Percentiles rank a stretch among this genome's conserved stretches.
These are phyloP conservation scores for Cruciata laevipes DNA, from an alignment of 257 asterid species.

Conservation along the genomic window DNA sequence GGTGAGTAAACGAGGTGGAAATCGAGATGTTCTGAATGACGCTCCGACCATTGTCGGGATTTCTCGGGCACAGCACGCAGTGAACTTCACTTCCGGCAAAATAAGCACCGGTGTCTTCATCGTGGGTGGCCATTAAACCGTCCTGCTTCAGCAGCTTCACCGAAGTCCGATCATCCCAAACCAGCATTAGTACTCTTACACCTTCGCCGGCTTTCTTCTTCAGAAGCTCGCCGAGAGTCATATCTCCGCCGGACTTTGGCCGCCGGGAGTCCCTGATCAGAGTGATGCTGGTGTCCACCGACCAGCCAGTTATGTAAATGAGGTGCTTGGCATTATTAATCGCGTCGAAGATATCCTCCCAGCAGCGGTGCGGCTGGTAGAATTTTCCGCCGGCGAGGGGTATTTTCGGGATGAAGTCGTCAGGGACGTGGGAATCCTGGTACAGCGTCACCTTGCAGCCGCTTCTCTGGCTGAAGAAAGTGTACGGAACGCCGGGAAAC, in stretches of 20 bases:
- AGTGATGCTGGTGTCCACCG: slow-evolving; percentile 52
- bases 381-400: slow-evolving; percentile 49
- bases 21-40: slow-evolving; percentile 46
- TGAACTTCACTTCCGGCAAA: slow-evolving; percentile 38
- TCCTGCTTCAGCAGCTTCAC: slow-evolving; percentile 42
- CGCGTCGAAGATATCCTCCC: slow-evolving; percentile 66
- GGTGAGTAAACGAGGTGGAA: slow-evolving; percentile 61
- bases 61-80: slow-evolving; percentile 64
- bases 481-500: slow-evolving; percentile 46
- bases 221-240: slow-evolving; percentile 51
- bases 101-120: slow-evolving; percentile 43
- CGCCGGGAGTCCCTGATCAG: slow-evolving; percentile 43
- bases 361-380: slow-evolving; percentile 58
- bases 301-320: slow-evolving; percentile 69
- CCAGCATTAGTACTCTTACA: slow-evolving; percentile 54
- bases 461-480: slow-evolving; percentile 46
- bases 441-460: slow-evolving; percentile 56
- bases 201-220: slow-evolving; percentile 64
- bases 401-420: slow-evolving; percentile 47
- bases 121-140: slow-evolving; percentile 68
- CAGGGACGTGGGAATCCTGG: slow-evolving; percentile 64
- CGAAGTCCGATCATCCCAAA: slow-evolving; percentile 76
- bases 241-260: slow-evolving; percentile 52
- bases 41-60: slow-evolving; percentile 64
- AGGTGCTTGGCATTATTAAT: slow-evolving; percentile 46